Evolutionary conservation across 2,329 filamentous ascomycete species (phyloP).

Genomic region (Colletotrichum horii): DNA sequence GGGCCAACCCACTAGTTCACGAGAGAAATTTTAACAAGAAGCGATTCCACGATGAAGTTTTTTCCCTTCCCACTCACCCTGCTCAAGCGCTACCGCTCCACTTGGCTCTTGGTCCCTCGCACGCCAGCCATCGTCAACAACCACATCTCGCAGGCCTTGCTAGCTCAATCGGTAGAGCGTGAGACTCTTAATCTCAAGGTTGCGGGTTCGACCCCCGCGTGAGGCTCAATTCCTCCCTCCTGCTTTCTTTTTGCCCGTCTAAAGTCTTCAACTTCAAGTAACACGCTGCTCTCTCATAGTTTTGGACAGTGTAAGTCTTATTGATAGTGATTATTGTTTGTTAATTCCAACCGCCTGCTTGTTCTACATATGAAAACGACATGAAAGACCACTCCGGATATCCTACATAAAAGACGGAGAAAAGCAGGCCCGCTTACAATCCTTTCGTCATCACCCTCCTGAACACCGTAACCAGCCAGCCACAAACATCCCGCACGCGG

Average conservation of each 20-base stretch:
- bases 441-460: background rate
- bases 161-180: conserved; percentile 78
- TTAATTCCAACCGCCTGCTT: background rate
- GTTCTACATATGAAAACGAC: background rate
- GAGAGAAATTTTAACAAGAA: background rate
- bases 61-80: background rate
- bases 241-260: background rate
- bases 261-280: background rate
- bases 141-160: conserved; percentile 30
- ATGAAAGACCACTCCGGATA: background rate
- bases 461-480: background rate
- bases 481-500: background rate
- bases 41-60: background rate
- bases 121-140: background rate
- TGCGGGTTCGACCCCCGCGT: conserved; percentile 29
- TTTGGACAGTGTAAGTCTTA: background rate
- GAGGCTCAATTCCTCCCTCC: conserved; percentile 25
- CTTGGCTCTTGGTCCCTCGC: background rate
- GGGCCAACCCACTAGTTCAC: background rate
- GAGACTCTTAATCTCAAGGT: conserved; percentile 62
- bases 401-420: background rate
- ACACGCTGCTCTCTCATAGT: background rate
- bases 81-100: background rate
- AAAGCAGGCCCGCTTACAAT: background rate
- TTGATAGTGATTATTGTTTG: background rate